Evolutionary conservation across 768 basidiomycete genomes (phyloP).

Genomic region (Phlebiopsis gigantea): DNA sequence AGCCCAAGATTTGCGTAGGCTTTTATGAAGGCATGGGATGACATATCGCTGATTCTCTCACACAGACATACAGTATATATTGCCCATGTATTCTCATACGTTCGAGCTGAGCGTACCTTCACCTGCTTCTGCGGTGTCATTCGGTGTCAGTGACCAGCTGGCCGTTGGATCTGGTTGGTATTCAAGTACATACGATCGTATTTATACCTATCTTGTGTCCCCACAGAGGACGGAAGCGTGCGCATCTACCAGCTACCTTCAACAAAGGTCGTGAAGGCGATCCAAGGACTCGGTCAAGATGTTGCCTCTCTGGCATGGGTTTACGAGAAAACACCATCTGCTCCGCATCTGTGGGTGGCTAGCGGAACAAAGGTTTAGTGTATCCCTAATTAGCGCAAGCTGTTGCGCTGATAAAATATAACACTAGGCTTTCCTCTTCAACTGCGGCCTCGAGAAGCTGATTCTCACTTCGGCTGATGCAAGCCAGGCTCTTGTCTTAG

Average conservation of each 20-base stretch:
- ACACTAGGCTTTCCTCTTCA: conserved; percentile 33
- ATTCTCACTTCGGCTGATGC: conserved; percentile 52
- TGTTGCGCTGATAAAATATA: not conserved
- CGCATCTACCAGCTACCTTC: conserved; percentile 60
- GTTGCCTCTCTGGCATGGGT: conserved; percentile 58
- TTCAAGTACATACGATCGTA: too few relatives aligned
- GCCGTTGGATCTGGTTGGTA: conserved; percentile 58
- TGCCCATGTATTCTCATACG: not conserved
- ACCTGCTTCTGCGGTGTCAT: conserved; percentile 49
- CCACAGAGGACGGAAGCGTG: conserved; percentile 61
- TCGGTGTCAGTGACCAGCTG: conserved; percentile 43
- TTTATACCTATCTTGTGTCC: not conserved
- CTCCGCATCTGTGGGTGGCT: conserved; percentile 59
- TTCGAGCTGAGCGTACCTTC: conserved; percentile 37
- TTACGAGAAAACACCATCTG: conserved; percentile 27
- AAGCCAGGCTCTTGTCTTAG: conserved; percentile 31
- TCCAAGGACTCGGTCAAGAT: conserved; percentile 51
- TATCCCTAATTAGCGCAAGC: not conserved
- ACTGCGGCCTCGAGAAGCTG: conserved; percentile 44
- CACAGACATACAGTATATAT: too few relatives aligned
- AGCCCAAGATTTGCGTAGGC: too few relatives aligned
- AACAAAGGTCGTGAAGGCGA: conserved; percentile 56
- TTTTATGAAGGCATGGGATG: too few relatives aligned
- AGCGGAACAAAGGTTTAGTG: conserved; percentile 49
- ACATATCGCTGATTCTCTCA: too few relatives aligned